phyloP scores from a whole-genome alignment of 345 rosid genomes.

The Diplotaxis tenuifolia region DNA sequence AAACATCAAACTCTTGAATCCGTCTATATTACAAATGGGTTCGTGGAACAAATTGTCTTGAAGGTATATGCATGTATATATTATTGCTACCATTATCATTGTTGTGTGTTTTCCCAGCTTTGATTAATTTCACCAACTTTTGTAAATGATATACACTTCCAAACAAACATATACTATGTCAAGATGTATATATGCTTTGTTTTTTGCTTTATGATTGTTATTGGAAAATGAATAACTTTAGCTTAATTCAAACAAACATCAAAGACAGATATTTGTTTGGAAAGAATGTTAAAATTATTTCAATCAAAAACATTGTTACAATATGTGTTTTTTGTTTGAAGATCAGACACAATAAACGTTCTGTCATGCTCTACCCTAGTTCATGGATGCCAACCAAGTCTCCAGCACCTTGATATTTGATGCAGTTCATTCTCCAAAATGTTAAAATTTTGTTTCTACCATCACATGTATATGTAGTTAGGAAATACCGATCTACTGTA shows the following conservation, averaged over 20 bases:
- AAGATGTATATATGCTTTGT: background rate
- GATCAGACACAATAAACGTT: background rate
- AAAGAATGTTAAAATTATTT: background rate
- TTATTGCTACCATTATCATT: conserved; percentile 8
- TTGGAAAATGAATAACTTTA: background rate
- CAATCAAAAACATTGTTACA: background rate
- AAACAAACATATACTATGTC: background rate
- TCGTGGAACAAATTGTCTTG: conserved; percentile 4
- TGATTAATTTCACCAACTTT: conserved; percentile 21
- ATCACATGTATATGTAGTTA: no score
- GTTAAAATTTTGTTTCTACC: no score
- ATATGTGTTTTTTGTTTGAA: background rate
- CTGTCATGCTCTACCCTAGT: background rate
- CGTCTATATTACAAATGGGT: conserved; percentile 34
- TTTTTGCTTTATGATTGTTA: conserved; percentile 1
- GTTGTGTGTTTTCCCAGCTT: conserved; percentile 18
- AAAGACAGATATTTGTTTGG: background rate
- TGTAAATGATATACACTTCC: conserved; percentile 15
- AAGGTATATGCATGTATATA: conserved; percentile 31
- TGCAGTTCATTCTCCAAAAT: no score
- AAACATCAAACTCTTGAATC: conserved; percentile 20
- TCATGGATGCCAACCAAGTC: background rate
- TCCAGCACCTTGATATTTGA: background rate
- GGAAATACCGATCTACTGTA: no score
- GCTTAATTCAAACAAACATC: background rate